These are phyloP conservation scores for Mortierella sp. DNA, from an alignment of 371 early-diverging fungal genomes.

Conservation along the genomic window DNA sequence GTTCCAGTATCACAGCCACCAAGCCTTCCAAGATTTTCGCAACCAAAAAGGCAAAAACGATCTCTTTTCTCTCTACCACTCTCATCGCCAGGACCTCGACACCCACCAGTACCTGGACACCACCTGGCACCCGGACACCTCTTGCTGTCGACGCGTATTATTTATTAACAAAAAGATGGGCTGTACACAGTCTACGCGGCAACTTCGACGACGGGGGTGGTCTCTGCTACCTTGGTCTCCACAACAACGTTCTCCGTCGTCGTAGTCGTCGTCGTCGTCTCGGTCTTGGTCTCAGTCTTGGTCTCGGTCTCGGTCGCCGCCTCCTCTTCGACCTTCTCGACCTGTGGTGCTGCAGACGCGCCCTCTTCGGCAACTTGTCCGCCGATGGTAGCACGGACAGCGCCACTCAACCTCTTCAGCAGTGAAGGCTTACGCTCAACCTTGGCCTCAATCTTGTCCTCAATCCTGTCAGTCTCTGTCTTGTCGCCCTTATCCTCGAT, in stretches of 20 bases:
- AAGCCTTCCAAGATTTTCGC: no score
- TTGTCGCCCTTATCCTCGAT: constrained; percentile 1
- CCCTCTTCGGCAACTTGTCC: constrained; percentile 4
- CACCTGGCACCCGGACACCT: no score
- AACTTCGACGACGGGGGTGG: constrained; percentile 7
- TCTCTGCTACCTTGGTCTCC: constrained; percentile 33
- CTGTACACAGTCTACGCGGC: background rate
- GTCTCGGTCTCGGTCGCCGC: constrained; percentile 6
- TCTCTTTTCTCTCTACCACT: no score
- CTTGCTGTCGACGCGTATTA: no score
- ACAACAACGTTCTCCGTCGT: constrained; percentile 19
- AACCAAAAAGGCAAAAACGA: no score
- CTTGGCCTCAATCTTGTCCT: constrained; percentile 5
- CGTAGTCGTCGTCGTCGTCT: constrained; percentile 6
- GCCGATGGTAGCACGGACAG: constrained; percentile 25
- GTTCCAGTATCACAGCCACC: no score
- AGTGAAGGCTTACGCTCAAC: constrained; percentile 51
- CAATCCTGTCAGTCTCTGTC: no score
- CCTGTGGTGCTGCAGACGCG: constrained; percentile 7
- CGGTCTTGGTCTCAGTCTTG: constrained; percentile 14
- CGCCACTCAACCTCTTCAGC: constrained; percentile 40
- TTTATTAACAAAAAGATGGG: background rate
- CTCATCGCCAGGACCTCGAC: no score
- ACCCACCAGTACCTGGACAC: no score
- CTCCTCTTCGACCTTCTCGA: constrained; percentile 13